A percentile compares a stretch with the other conserved stretches of the same genome.
These are phyloP conservation scores for Aphanomyces stellatus DNA, from an alignment of 352 stramenopile species.

Conservation along the genomic window DNA sequence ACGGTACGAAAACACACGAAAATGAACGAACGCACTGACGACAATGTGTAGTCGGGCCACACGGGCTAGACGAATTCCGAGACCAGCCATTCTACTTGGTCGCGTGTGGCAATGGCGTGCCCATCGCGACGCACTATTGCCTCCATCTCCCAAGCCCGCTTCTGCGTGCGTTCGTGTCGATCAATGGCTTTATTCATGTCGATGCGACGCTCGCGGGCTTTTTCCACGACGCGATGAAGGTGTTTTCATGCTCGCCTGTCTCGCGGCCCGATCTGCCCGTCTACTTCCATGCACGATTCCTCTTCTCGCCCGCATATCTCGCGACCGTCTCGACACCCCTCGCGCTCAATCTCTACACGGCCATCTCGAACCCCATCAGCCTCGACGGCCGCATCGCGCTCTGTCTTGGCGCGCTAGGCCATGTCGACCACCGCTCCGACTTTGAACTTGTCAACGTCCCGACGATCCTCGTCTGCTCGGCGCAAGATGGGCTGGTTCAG, in stretches of 20 bases:
- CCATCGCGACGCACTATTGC: constrained; percentile 79
- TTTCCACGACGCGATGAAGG: constrained; percentile 92
- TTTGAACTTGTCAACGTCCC: constrained; percentile 61
- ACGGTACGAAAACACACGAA: no score
- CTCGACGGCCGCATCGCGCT: constrained; percentile 84
- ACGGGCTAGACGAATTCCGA: constrained; percentile 38
- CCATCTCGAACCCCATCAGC: constrained; percentile 91
- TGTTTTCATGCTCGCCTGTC: constrained; percentile 86
- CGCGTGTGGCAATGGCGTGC: constrained; percentile 87
- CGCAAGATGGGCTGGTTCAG: constrained; percentile 81
- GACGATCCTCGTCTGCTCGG: constrained; percentile 83
- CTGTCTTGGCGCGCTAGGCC: constrained; percentile 79
- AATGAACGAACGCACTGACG: no score
- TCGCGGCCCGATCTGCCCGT: constrained; percentile 89
- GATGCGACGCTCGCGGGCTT: constrained; percentile 88
- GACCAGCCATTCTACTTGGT: constrained; percentile 89
- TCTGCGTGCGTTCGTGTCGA: constrained; percentile 68
- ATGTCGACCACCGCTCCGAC: constrained; percentile 63
- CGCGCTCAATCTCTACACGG: constrained; percentile 93
- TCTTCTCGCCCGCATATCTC: constrained; percentile 90
- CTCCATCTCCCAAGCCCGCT: constrained; percentile 33
- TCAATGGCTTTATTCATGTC: constrained; percentile 88
- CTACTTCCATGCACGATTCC: constrained; percentile 92
- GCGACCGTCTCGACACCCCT: constrained; percentile 88
- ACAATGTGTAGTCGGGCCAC: constrained; percentile 17